Conservation (phyloP, 768 basidiomycete genomes). For the Fomitopsis serialis region DNA sequence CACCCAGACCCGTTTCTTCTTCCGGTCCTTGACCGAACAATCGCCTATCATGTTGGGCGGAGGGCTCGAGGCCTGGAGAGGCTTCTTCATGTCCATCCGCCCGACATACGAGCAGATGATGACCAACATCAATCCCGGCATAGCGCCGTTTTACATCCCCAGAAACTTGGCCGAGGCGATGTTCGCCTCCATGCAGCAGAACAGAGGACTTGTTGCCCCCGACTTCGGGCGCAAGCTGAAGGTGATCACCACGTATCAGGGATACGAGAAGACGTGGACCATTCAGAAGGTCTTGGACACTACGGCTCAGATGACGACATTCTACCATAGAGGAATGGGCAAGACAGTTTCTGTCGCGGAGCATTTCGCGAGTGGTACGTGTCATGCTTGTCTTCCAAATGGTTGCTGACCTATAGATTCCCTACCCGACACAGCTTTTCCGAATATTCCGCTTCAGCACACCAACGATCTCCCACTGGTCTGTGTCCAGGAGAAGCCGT, state of each 20-base stretch:
- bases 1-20: conserved; percentile 44
- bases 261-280: conserved; percentile 44
- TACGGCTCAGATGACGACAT: conserved; percentile 26
- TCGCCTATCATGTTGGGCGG: conserved; percentile 16
- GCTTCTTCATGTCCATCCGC: conserved; percentile 44
- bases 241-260: conserved; percentile 49
- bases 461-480: conserved; percentile 30
- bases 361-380: conserved; percentile 57
- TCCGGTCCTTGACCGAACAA: conserved; percentile 23
- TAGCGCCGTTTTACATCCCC: conserved; percentile 46
- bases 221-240: conserved; percentile 47
- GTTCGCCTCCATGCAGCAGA: conserved; percentile 34
- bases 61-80: conserved; percentile 38
- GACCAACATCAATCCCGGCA: conserved; percentile 46
- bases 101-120: conserved; percentile 39
- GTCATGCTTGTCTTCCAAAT: neutral
- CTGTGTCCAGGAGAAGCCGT: conserved; percentile 22
- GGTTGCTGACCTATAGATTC: neutral
- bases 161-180: conserved; percentile 60
- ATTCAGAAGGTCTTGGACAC: conserved; percentile 13
- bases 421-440: conserved; percentile 44
- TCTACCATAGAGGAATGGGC: conserved; percentile 51
- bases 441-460: conserved; percentile 35
- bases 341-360: conserved; percentile 50
- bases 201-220: conserved; percentile 38